Evolutionary conservation across 169 alveolate genomes (phyloP), one percentile per base, ranked within the genome.

Genomic region (Eimeria zaria): DNA sequence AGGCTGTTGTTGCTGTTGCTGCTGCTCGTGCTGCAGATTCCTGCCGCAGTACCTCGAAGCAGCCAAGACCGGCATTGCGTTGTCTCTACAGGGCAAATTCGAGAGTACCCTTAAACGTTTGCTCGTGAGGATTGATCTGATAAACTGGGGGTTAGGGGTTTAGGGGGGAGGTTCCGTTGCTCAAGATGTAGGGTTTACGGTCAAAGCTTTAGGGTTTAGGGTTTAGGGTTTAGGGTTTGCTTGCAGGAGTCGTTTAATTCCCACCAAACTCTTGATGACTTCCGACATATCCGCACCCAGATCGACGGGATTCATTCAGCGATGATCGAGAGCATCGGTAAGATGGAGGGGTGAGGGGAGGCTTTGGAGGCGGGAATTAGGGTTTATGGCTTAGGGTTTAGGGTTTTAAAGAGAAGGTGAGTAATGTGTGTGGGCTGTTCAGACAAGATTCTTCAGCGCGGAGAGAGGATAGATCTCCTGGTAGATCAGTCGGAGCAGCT

Each of bases 401-500:
- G 69, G 87, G 58, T 62, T 41, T 78, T 78, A 41, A 41, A 3
- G 9, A 0, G 4, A 53, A 36, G 92, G 92, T 84, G 53, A 20
- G 44, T 27, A 44, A n/a, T n/a, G n/a, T n/a, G 33, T 67, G 44
- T 87, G 67, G 27, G 62, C 36, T 64, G 53, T 6, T 53, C 96
- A 91, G 96, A 91, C 62, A 91, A 91, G 36, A 91, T 91, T 58
- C 91, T 91, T 88, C 91, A 91, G 58, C 90, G 96, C 11, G 96
- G 96, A 5, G 96, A 91, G 83, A 88, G 96, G 81, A 91, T 91
- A n/a, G 96, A 91, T 60, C 58, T 91, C 55, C 91, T 91, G 60
- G 96, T 78, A 24, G 90, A 91, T 44, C 91, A 91, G 71, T 91
- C 96, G 9, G 96, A 91, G 96, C 96, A 81, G 39, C 96, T 91